Evolutionary conservation across 208 protist species (phyloP).

Genomic region (Trypanosoma mega): DNA sequence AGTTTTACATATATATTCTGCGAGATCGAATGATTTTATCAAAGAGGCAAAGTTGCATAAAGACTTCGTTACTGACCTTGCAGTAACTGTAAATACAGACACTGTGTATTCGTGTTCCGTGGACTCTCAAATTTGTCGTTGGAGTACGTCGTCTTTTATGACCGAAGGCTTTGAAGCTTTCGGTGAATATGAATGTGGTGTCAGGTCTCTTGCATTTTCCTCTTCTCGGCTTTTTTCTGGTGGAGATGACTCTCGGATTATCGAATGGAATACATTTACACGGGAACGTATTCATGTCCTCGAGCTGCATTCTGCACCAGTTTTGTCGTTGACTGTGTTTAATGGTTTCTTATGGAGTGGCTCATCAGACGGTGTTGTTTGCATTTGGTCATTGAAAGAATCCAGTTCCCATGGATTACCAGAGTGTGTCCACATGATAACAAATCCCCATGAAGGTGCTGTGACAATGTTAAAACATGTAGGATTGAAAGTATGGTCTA

Average conservation of each 20-base stretch:
- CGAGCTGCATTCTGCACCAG: constrained; percentile 4
- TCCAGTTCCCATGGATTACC: background rate
- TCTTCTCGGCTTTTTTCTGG: constrained; percentile 9
- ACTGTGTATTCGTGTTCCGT: constrained; percentile 16
- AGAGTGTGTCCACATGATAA: constrained; percentile 15
- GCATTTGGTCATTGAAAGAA: constrained; percentile 6
- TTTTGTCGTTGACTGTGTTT: constrained; percentile 3
- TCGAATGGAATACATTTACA: constrained; percentile 10
- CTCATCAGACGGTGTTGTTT: constrained; percentile 10
- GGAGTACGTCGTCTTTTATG: constrained; percentile 10
- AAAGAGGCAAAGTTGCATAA: constrained; percentile 6
- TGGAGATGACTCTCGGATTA: constrained; percentile 10
- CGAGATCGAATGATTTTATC: background rate
- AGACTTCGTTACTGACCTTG: constrained; percentile 16
- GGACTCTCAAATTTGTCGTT: constrained; percentile 15
- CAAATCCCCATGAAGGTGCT: constrained; percentile 20
- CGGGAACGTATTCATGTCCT: constrained; percentile 8
- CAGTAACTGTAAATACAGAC: background rate
- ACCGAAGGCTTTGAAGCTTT: background rate
- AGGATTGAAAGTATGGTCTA: constrained; percentile 21
- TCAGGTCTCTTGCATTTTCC: constrained; percentile 5
- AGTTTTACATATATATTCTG: constrained; percentile 7
- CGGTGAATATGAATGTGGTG: background rate
- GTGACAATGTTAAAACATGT: constrained; percentile 16
- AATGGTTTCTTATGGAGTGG: constrained; percentile 18